Base-by-base conservation (phyloP, 2,329 filamentous ascomycete species). In the Aureobasidium subglaciale region DNA sequence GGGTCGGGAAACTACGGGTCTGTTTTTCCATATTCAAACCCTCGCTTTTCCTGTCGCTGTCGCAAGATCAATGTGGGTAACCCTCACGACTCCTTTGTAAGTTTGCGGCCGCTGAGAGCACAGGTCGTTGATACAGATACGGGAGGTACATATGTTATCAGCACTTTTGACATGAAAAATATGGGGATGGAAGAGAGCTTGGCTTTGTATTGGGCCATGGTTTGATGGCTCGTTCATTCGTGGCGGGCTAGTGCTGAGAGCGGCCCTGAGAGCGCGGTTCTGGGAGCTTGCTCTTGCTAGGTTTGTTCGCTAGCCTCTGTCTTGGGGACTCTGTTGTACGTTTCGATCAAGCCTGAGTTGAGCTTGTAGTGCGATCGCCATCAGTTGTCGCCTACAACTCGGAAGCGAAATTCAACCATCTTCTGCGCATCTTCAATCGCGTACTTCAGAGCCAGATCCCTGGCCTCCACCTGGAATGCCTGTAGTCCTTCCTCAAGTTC, bases 101-200 rank as follows among this genome's bases (percentile, higher is more conserved):
- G 50, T 54, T 38, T 43, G 50, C 50, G 38, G 38, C 38, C 27
- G 29, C 34, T 43, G 50, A 54, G 50, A 27, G 50, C 3, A 30
- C 11, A 27, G 38, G 50, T 38, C 38, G 50, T 54, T 40, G 25
- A 38, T 38, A 54, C 50, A 54, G 50, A 54, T 54, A 43, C 50
- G 50, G 50, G 50, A 54, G 50, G 25, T 13, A 54, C 50, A 54
- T 32, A n/a, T 37, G n/a, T 25, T 34, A n/a, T n/a, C n/a, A n/a
- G n/a, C n/a, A n/a, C n/a, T n/a, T n/a, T n/a, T n/a, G n/a, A n/a
- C n/a, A n/a, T n/a, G n/a, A n/a, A n/a, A n/a, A n/a, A n/a, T n/a
- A n/a, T n/a, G n/a, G n/a, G n/a, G n/a, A n/a, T n/a, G n/a, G n/a
- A n/a, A n/a, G n/a, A n/a, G n/a, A n/a, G n/a, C 4, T 11, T 34